Conservation (phyloP, 495 filamentous ascomycete genomes). For the Xylaria sp. region DNA sequence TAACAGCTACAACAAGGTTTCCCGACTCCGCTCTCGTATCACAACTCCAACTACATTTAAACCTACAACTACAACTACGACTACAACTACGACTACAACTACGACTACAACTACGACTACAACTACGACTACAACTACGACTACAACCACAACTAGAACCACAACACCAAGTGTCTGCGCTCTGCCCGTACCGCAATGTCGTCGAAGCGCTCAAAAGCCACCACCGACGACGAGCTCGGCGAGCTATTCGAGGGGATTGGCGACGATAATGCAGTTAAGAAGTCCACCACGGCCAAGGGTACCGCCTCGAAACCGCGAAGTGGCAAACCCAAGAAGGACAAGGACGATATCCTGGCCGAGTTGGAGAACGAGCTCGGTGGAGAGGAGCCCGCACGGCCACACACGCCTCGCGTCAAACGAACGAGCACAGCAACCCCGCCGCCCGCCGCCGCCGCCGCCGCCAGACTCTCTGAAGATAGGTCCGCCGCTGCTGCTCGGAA, state of each 20-base stretch:
- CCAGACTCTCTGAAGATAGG: slow-evolving; percentile 63
- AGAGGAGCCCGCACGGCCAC: slow-evolving; percentile 72
- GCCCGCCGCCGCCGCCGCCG: slow-evolving; percentile 55
- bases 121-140: too few relatives aligned
- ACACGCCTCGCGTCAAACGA: slow-evolving; percentile 76
- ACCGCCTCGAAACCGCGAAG: slow-evolving; percentile 55
- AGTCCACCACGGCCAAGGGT: slow-evolving; percentile 55
- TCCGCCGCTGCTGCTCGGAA: slow-evolving; percentile 59
- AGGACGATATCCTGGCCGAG: slow-evolving; percentile 81
- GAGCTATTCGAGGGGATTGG: slow-evolving; percentile 81
- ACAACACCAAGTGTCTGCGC: background rate
- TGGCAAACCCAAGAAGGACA: slow-evolving; percentile 63
- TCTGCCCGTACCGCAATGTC: slow-evolving; percentile 42
- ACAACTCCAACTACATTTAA: background rate
- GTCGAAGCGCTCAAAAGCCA: slow-evolving; percentile 52
- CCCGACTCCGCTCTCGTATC: slow-evolving; percentile 4
- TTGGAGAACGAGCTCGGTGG: slow-evolving; percentile 76
- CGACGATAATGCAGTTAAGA: slow-evolving; percentile 53
- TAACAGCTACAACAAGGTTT: background rate
- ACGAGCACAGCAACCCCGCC: slow-evolving; percentile 63
- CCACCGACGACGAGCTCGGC: slow-evolving; percentile 78
- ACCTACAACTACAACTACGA: too few relatives aligned
- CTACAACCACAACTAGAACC: too few relatives aligned
- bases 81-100: too few relatives aligned
- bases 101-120: too few relatives aligned